A percentile compares a stretch with the other conserved stretches of the same genome.
phyloP scores from a whole-genome alignment of 1,139 yeast species.

The Lodderomyces margitis region DNA sequence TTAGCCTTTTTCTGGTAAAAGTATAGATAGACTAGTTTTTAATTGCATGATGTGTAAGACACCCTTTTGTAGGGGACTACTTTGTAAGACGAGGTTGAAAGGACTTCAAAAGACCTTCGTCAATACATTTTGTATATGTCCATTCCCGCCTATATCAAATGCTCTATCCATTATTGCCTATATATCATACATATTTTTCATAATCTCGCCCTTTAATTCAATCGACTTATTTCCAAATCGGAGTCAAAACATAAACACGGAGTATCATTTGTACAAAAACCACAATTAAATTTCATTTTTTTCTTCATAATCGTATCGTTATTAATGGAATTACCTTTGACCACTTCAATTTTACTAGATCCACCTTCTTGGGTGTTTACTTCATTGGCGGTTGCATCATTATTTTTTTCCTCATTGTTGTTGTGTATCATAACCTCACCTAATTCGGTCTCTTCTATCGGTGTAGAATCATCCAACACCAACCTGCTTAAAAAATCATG shows the following conservation, averaged over 20 bases:
- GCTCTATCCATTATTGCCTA: not conserved
- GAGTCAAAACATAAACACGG: conserved; percentile 44
- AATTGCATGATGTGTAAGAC: not conserved
- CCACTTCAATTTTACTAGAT: not conserved
- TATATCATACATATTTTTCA: not conserved
- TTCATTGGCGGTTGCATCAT: not conserved
- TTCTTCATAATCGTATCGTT: conserved; percentile 13
- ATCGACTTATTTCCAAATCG: conserved; percentile 17
- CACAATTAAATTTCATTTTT: conserved; percentile 28
- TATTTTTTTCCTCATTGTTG: not conserved
- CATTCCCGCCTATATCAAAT: not conserved
- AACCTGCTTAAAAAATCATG: conserved; percentile 18
- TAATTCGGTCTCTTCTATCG: conserved; percentile 13
- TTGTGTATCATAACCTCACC: conserved; percentile 16
- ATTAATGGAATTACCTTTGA: not conserved
- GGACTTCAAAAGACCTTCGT: too few species aligned
- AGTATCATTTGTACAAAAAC: conserved; percentile 42
- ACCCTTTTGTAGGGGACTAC: too few species aligned
- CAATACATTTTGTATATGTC: too few species aligned
- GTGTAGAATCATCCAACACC: conserved; percentile 12
- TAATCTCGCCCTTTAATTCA: not conserved
- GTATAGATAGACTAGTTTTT: conserved; percentile 4
- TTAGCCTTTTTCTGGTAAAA: conserved; percentile 41
- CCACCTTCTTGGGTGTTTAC: not conserved
- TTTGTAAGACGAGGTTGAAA: too few species aligned